Conservation (phyloP, 768 basidiomycete species). For the Epithele typhae region DNA sequence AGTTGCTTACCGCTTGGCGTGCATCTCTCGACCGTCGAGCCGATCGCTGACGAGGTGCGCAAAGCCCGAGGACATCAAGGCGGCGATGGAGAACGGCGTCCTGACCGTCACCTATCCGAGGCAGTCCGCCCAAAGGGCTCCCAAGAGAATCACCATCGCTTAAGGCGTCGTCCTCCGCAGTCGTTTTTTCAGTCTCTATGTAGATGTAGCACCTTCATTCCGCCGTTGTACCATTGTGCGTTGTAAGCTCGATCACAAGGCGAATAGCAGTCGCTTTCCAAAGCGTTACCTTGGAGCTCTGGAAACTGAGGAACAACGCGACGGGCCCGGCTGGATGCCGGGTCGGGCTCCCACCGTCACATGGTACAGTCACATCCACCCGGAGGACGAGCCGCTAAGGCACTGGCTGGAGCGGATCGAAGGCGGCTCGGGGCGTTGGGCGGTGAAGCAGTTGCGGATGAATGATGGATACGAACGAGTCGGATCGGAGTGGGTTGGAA, state of each 20-base stretch:
- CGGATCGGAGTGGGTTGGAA: no score
- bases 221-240: neutral
- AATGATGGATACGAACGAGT: no score
- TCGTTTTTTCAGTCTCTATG: neutral
- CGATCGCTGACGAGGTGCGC: neutral
- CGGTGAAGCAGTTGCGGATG: no score
- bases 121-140: constrained; percentile 34
- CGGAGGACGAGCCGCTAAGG: no score
- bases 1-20: neutral
- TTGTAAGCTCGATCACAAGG: neutral
- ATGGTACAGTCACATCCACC: no score
- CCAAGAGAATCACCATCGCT: constrained; percentile 38
- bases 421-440: no score
- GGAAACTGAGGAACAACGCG: neutral
- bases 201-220: neutral
- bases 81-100: constrained; percentile 44
- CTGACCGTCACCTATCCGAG: constrained; percentile 46
- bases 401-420: no score
- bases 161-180: constrained; percentile 20
- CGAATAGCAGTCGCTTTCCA: neutral
- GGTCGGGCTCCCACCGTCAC: neutral
- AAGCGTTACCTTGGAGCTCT: no score
- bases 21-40: neutral
- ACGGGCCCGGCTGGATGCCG: no score
- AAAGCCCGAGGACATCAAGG: constrained; percentile 31